These are phyloP conservation scores for Phoenix roebelenii DNA, from an alignment of 176 grass and related monocot genomes.

Conservation along the genomic window DNA sequence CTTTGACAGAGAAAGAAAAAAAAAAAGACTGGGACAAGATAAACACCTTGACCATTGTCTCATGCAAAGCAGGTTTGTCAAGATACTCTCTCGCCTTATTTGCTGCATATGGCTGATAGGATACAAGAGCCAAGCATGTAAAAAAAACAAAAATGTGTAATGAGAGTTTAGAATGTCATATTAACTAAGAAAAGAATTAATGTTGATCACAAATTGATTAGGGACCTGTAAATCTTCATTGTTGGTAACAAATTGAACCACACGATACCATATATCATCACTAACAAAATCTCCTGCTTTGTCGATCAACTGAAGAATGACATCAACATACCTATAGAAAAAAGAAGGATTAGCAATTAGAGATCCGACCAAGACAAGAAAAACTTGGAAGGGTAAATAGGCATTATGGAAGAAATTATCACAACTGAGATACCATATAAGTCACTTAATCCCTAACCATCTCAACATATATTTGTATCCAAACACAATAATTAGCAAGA, in stretches of 20 bases:
- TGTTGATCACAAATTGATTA: no score
- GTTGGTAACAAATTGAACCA: slow-evolving; percentile 99
- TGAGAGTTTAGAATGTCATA: no score
- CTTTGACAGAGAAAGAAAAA: slow-evolving; percentile 11
- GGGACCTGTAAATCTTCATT: slow-evolving; percentile 94
- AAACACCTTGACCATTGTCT: slow-evolving; percentile 99
- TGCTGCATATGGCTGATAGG: slow-evolving; percentile 85
- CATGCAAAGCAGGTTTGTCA: slow-evolving; percentile 95
- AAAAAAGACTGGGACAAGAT: slow-evolving; percentile 18
- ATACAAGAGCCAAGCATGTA: not conserved
- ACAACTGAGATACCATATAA: no score
- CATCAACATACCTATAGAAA: slow-evolving; percentile 92
- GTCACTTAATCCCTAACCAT: no score
- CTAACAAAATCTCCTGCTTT: slow-evolving; percentile 99
- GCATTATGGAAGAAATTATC: no score
- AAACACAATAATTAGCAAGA: no score
- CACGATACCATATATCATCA: slow-evolving; percentile 99
- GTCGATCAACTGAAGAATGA: slow-evolving; percentile 98
- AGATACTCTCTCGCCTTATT: slow-evolving; percentile 92
- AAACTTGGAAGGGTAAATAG: no score
- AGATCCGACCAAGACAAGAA: slow-evolving; percentile 51
- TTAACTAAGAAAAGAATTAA: no score
- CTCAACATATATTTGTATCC: no score
- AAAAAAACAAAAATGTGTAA: no score
- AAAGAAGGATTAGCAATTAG: not conserved